Evolutionary conservation across 2,329 filamentous ascomycete genomes (phyloP), one percentile per base, ranked within the genome.

Genomic region (Phyllachora maydis): DNA sequence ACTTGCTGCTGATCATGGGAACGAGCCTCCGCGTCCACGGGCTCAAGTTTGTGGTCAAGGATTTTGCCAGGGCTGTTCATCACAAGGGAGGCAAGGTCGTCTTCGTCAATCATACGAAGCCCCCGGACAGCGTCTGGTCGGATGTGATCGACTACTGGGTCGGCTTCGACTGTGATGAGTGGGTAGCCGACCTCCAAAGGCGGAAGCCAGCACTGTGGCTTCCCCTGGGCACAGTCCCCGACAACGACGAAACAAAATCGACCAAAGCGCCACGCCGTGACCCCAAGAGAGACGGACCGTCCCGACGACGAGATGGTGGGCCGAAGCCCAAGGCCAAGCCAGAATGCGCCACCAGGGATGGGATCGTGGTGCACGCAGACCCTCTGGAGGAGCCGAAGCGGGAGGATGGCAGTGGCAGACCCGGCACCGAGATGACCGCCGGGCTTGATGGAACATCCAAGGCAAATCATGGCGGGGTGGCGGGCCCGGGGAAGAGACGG

Each of bases 111-210:
- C 62, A 70, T 12, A 76, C 72, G 2, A 73, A 73, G 35, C 71
- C 72, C 0, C 56, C 72, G 0, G 70, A 76, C 37, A 78, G 72
- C 37, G 61, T 59, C 1, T 79, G 73, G 73, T 65, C 69, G 1
- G 71, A 76, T 25, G 49, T 76, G 0, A 71, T 79, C 25, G 73
- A 79, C 43, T 75, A 70, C 30, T 77, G 71, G 64, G 58, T 79
- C 1, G 58, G 73, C 31, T 76, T 70, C 70, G 72, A 78, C 36
- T 78, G 72, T 29, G 73, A 79, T 33, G 64, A 64, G 4, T 79
- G 72, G 72, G 70, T 78, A 1, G 43, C 55, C 7, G 67, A 76
- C 35, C 40, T 78, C 25, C 64, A 60, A 29, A 44, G 47, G 23
- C 59, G 63, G 25, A 57, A 69, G 26, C 60, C 65, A 2, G 55